phyloP scores from a whole-genome alignment of 2,329 filamentous ascomycete species.

The Monilinia fructicola region DNA sequence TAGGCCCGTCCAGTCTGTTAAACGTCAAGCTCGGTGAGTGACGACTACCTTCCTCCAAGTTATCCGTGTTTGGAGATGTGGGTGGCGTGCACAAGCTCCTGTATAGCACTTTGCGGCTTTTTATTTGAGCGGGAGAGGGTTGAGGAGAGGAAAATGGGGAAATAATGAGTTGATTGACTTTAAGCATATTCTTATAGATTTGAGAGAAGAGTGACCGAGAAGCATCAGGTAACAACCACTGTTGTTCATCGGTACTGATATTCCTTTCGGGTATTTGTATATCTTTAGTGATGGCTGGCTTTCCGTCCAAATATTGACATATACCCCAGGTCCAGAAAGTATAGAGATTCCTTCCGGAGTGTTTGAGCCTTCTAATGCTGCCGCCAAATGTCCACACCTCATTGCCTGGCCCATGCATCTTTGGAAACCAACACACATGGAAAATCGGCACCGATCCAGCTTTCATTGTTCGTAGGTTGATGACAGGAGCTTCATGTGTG shows the following conservation, averaged over 20 bases:
- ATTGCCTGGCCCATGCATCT: slow-evolving; percentile 25
- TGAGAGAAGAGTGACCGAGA: not conserved
- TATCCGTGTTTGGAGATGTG: not conserved
- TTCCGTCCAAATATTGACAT: slow-evolving; percentile 30
- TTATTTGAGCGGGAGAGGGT: not conserved
- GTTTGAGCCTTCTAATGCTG: slow-evolving; percentile 26
- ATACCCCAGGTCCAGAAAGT: slow-evolving; percentile 30
- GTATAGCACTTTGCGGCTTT: not conserved
- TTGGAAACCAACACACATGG: slow-evolving; percentile 34
- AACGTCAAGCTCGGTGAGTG: not conserved
- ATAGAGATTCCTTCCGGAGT: slow-evolving; percentile 23
- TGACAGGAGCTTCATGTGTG: slow-evolving; percentile 28
- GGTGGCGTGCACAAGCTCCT: not conserved
- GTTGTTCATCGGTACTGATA: not conserved
- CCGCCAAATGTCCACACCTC: slow-evolving; percentile 35
- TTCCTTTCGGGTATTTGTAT: slow-evolving; percentile 27
- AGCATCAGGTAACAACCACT: not conserved
- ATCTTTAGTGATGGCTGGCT: slow-evolving; percentile 23
- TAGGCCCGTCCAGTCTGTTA: not conserved
- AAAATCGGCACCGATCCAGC: slow-evolving; percentile 28
- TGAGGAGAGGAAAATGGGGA: not conserved
- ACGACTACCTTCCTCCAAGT: not conserved
- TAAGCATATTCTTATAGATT: slow-evolving; percentile 1
- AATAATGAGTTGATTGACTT: not conserved
- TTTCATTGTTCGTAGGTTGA: slow-evolving; percentile 33